Percentiles rank a stretch among this genome's conserved stretches.
Evolutionary conservation across 1,139 yeast genomes (phyloP).

Genomic region (Kluyveromyces sp.): DNA sequence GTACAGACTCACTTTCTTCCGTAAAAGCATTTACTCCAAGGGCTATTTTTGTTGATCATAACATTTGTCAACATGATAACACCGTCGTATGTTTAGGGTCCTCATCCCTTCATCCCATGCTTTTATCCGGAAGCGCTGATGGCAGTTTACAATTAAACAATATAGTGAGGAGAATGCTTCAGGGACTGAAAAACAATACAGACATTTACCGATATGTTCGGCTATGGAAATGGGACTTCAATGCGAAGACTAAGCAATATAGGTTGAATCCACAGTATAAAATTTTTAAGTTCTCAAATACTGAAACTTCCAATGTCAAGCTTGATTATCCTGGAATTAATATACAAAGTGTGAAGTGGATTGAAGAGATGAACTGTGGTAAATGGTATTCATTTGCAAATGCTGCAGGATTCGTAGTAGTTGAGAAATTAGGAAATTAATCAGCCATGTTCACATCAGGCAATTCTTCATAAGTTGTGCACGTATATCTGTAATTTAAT

Average conservation of each 20-base stretch:
- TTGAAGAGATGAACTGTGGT: conserved; percentile 43
- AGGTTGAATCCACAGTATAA: conserved; percentile 32
- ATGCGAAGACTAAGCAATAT: conserved; percentile 29
- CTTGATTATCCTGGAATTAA: conserved; percentile 48
- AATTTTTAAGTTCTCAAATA: conserved; percentile 21
- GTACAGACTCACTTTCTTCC: conserved; percentile 37
- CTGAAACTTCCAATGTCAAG: conserved; percentile 28
- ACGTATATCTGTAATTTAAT: conserved; percentile 32
- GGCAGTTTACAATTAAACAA: conserved; percentile 46
- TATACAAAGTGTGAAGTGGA: conserved; percentile 56
- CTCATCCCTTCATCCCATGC: conserved; percentile 50
- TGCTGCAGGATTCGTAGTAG: conserved; percentile 55
- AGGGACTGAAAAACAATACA: conserved; percentile 34
- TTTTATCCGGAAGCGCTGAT: conserved; percentile 53
- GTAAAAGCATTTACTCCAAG: conserved; percentile 34
- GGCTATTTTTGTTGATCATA: conserved; percentile 30
- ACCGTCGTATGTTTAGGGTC: conserved; percentile 35
- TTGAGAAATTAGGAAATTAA: conserved; percentile 44
- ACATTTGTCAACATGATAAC: conserved; percentile 35
- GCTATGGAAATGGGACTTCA: conserved; percentile 37
- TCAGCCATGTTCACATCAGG: background rate
- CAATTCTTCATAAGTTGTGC: too few relatives aligned
- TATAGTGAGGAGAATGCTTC: conserved; percentile 35
- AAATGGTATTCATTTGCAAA: conserved; percentile 60
- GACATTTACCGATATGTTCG: conserved; percentile 27